Evolutionary conservation across 2,329 filamentous ascomycete genomes (phyloP).

Genomic region (Scleromitrula shiraiana): DNA sequence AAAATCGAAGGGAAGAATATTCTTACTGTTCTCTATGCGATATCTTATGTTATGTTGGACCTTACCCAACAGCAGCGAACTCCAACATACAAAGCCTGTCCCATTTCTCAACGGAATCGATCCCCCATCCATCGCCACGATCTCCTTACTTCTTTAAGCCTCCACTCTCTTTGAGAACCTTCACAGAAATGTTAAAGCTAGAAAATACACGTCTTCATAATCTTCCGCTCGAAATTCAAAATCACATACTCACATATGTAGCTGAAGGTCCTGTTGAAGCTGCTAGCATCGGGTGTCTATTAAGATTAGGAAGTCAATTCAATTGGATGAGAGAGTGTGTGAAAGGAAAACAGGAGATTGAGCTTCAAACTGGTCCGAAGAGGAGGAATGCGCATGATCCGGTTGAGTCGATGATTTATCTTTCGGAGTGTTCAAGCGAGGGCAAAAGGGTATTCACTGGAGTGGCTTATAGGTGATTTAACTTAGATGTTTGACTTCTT

Average conservation of each 20-base stretch:
- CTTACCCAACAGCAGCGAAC: neutral
- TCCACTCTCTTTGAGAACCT: neutral
- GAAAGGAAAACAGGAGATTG: neutral
- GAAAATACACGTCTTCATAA: neutral
- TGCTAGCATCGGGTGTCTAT: neutral
- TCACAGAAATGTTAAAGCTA: no score
- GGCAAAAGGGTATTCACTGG: no score
- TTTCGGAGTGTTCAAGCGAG: no score
- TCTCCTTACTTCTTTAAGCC: neutral
- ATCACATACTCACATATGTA: neutral
- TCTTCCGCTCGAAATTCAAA: neutral
- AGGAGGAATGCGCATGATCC: neutral
- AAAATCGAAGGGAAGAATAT: neutral
- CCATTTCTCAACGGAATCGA: neutral
- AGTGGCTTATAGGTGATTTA: no score
- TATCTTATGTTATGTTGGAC: neutral
- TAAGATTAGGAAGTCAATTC: neutral
- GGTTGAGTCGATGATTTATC: neutral
- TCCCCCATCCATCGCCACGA: neutral
- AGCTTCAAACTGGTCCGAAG: no score
- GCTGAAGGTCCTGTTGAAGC: neutral
- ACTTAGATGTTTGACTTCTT: no score
- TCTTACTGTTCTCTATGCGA: neutral
- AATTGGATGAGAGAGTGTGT: neutral
- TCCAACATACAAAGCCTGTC: neutral